These are phyloP conservation scores for Lactifluus rugatus DNA, from an alignment of 768 basidiomycete species.

Conservation along the genomic window DNA sequence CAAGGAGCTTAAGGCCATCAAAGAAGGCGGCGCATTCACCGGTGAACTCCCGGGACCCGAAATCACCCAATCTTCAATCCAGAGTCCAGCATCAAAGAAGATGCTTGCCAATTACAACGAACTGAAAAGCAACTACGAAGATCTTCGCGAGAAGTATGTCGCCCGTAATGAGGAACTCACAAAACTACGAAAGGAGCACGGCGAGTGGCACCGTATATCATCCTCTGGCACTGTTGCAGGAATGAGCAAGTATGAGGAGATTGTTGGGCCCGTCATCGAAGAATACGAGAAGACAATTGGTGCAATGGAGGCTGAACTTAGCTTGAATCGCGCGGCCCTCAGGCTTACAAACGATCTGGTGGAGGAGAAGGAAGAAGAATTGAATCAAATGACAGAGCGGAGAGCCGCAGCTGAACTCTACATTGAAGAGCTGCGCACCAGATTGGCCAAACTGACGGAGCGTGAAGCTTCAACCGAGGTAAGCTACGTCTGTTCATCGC, in stretches of 20 bases:
- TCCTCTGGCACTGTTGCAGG: conserved; percentile 53
- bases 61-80: background rate
- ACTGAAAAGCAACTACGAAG: conserved; percentile 78
- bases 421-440: conserved; percentile 71
- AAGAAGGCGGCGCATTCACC: conserved; percentile 44
- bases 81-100: conserved; percentile 53
- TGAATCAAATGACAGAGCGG: conserved; percentile 53
- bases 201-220: conserved; percentile 57
- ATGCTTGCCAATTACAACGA: conserved; percentile 74
- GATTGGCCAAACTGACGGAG: conserved; percentile 77
- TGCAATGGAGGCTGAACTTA: conserved; percentile 89
- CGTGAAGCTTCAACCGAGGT: conserved; percentile 91
- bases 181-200: conserved; percentile 66
- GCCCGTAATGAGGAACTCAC: conserved; percentile 86
- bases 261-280: conserved; percentile 94
- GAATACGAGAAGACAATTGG: conserved; percentile 97
- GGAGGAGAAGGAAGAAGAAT: conserved; percentile 82
- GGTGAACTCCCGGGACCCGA: conserved; percentile 15
- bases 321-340: conserved; percentile 76
- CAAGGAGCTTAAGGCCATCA: conserved; percentile 75
- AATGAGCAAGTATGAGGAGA: conserved; percentile 71
- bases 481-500: conserved; percentile 21
- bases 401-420: conserved; percentile 77
- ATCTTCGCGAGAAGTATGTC: conserved; percentile 73
- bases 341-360: conserved; percentile 87